Evolutionary conservation across 164 flowering plant genomes (phyloP).

Genomic region (Nymphaea colorata): DNA sequence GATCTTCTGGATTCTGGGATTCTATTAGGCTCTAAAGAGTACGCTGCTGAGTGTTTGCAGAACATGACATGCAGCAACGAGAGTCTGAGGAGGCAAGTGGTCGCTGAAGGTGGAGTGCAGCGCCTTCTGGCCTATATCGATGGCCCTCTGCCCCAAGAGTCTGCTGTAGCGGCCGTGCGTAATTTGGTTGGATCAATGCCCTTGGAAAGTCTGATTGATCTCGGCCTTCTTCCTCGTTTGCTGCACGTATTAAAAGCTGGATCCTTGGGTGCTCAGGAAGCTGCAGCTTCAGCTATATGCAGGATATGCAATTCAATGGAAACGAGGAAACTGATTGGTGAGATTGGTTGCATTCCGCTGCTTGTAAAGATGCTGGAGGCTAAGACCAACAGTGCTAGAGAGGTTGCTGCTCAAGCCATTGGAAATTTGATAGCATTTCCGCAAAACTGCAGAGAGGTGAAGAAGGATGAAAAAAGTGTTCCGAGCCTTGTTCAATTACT

Average conservation of each 20-base stretch:
- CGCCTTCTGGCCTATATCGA: slow-evolving; percentile 61
- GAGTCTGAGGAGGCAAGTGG: slow-evolving; percentile 33
- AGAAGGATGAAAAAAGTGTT: slow-evolving; percentile 63
- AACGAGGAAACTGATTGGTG: slow-evolving; percentile 60
- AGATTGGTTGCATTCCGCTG: slow-evolving; percentile 60
- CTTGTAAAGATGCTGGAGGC: slow-evolving; percentile 72
- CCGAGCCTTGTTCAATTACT: slow-evolving; percentile 74
- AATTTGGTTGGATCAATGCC: slow-evolving; percentile 53
- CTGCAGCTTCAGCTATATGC: slow-evolving; percentile 66
- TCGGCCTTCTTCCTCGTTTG: slow-evolving; percentile 51
- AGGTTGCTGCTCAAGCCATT: slow-evolving; percentile 71
- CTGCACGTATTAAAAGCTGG: slow-evolving; percentile 72
- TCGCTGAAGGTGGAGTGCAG: slow-evolving; percentile 61
- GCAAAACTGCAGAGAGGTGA: slow-evolving; percentile 51
- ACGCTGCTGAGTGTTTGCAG: slow-evolving; percentile 86
- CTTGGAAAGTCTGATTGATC: slow-evolving; percentile 32
- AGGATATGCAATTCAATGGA: slow-evolving; percentile 46
- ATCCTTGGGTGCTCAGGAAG: slow-evolving; percentile 69
- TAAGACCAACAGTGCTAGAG: slow-evolving; percentile 53
- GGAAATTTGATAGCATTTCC: slow-evolving; percentile 40
- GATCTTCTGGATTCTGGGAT: slow-evolving; percentile 63
- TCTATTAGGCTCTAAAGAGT: slow-evolving; percentile 61
- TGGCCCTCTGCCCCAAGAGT: slow-evolving; percentile 77
- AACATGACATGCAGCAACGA: slow-evolving; percentile 66
- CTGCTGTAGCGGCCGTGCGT: slow-evolving; percentile 76